These are phyloP conservation scores for Penicillium tannophilum DNA, from an alignment of 495 filamentous ascomycete genomes.

Conservation along the genomic window DNA sequence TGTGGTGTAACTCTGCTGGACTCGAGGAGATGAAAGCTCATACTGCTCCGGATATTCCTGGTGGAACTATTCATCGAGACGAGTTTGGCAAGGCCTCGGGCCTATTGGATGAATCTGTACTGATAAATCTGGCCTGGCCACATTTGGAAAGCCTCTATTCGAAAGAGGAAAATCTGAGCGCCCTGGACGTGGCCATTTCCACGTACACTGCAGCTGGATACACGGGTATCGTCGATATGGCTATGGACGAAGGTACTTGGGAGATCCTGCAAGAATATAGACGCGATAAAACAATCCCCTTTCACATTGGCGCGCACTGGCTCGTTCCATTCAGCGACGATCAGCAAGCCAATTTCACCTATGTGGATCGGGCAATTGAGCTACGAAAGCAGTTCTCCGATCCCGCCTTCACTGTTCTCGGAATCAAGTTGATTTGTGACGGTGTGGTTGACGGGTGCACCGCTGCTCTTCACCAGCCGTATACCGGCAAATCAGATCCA, in stretches of 20 bases:
- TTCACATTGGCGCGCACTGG: conserved; percentile 67
- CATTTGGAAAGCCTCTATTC: conserved; percentile 54
- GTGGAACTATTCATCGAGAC: conserved; percentile 59
- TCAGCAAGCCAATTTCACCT: conserved; percentile 25
- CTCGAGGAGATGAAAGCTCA: conserved; percentile 54
- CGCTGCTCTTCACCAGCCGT: conserved; percentile 62
- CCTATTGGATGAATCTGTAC: conserved; percentile 59
- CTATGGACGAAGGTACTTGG: conserved; percentile 67
- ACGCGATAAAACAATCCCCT: conserved; percentile 43
- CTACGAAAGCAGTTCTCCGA: conserved; percentile 50
- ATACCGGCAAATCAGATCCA: conserved; percentile 42
- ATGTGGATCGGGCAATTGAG: conserved; percentile 61
- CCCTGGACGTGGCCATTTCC: conserved; percentile 49
- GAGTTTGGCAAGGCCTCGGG: conserved; percentile 53
- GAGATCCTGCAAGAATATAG: conserved; percentile 53
- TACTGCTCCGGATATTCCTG: conserved; percentile 51
- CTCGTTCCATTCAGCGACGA: conserved; percentile 42
- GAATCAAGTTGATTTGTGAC: conserved; percentile 71
- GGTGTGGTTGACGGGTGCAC: conserved; percentile 70
- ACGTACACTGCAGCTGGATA: conserved; percentile 60
- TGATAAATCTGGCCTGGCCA: conserved; percentile 60
- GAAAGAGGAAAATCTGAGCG: conserved; percentile 54
- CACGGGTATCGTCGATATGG: conserved; percentile 69
- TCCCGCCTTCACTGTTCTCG: conserved; percentile 59
- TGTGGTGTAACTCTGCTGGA: conserved; percentile 62